These are phyloP conservation scores for Phaeophleospora eucalypticola DNA, from an alignment of 2,329 filamentous ascomycete genomes.

Conservation along the genomic window DNA sequence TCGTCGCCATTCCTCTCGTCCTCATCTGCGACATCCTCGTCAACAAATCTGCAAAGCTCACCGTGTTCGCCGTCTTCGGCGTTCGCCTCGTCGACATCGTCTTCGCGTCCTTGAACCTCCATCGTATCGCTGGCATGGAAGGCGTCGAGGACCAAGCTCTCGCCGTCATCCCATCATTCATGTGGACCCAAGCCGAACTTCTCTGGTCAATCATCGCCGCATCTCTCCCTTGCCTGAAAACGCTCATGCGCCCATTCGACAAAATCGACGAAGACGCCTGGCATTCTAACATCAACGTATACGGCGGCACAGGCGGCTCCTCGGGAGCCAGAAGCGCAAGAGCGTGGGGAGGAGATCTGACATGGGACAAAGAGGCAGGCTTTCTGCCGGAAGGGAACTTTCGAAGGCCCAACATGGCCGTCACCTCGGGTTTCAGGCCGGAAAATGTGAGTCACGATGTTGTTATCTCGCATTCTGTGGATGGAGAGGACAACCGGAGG, in stretches of 20 bases:
- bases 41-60: conserved; percentile 16
- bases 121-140: conserved; percentile 7
- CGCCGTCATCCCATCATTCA: conserved; percentile 8
- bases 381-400: conserved; percentile 2
- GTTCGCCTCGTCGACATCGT: conserved; percentile 16
- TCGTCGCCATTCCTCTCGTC: conserved; percentile 15
- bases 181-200: conserved; percentile 17
- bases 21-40: conserved; percentile 19
- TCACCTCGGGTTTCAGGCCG: conserved; percentile 3
- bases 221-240: conserved; percentile 18
- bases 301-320: neutral
- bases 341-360: conserved; percentile 9
- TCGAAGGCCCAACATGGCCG: conserved; percentile 1
- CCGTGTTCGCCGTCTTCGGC: conserved; percentile 17
- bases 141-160: conserved; percentile 6
- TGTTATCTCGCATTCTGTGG: conserved; percentile 2
- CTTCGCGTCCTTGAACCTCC: conserved; percentile 16
- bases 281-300: conserved; percentile 12
- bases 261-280: conserved; percentile 18
- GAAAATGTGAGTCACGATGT: conserved; percentile 8
- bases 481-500: conserved; percentile 1
- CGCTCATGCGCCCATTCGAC: conserved; percentile 18
- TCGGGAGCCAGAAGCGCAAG: neutral
- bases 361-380: conserved; percentile 1
- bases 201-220: conserved; percentile 20